These are phyloP conservation scores for Xerophyta viscosa DNA, from an alignment of 106 monocot species.

Conservation along the genomic window DNA sequence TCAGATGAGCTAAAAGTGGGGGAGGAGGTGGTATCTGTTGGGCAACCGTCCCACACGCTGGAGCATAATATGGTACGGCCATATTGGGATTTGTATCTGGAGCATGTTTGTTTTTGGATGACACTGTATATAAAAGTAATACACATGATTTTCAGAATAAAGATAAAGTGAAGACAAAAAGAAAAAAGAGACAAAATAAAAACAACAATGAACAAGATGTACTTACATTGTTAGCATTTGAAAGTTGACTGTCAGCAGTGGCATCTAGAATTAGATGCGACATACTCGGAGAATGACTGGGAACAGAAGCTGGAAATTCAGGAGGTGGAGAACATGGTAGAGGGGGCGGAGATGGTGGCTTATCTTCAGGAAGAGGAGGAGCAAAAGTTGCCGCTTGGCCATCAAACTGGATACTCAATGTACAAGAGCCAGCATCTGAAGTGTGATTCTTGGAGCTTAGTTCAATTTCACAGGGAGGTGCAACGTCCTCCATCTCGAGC, in stretches of 20 bases:
- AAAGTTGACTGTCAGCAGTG: slow-evolving; percentile 14
- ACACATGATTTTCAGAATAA: neutral
- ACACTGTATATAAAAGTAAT: slow-evolving; percentile 2
- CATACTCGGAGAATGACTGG: neutral
- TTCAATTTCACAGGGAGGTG: slow-evolving; percentile 53
- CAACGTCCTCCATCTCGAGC: slow-evolving; percentile 97
- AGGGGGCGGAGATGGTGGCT: slow-evolving; percentile 89
- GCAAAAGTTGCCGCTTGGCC: slow-evolving; percentile 19
- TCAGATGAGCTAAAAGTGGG: slow-evolving; percentile 31
- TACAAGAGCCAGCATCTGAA: slow-evolving; percentile 5
- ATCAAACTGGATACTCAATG: slow-evolving; percentile 13
- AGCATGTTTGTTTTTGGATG: slow-evolving; percentile 17
- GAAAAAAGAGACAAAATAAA: neutral
- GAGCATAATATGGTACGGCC: slow-evolving; percentile 21
- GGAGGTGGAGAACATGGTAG: slow-evolving; percentile 81
- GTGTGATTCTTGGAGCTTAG: slow-evolving; percentile 12
- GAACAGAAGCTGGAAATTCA: slow-evolving; percentile 7
- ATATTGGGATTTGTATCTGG: slow-evolving; percentile 13
- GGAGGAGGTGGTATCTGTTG: slow-evolving; percentile 31
- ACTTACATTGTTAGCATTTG: slow-evolving; percentile 35
- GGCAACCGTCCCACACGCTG: slow-evolving; percentile 31
- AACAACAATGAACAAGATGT: neutral
- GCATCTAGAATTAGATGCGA: slow-evolving; percentile 15
- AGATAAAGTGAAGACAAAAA: too few relatives aligned
- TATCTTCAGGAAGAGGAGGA: slow-evolving; percentile 81